A percentile compares a stretch with the other conserved stretches of the same genome.
These are phyloP conservation scores for Prunus yedoensis DNA, from an alignment of 331 rosid species.

Conservation along the genomic window DNA sequence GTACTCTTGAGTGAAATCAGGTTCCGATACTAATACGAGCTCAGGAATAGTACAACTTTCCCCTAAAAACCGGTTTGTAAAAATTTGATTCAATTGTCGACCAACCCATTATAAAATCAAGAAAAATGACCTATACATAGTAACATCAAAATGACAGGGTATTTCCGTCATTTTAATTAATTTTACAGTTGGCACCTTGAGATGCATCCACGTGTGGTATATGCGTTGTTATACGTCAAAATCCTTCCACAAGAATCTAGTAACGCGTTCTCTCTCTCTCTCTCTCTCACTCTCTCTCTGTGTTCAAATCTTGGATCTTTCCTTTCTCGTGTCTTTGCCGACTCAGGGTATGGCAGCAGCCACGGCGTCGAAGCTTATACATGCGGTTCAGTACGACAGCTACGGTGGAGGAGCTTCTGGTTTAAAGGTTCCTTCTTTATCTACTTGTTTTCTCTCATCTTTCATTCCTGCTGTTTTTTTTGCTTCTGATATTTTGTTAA, in stretches of 20 bases:
- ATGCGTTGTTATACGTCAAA: background rate
- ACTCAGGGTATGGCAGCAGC: background rate
- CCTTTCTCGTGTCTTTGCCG: background rate
- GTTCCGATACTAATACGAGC: no score
- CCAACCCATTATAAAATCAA: no score
- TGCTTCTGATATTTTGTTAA: background rate
- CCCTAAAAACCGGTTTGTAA: no score
- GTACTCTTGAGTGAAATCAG: no score
- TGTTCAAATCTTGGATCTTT: background rate
- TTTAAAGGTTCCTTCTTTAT: conserved; percentile 21
- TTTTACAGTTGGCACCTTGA: background rate
- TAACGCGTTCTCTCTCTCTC: background rate
- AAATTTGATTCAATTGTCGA: no score
- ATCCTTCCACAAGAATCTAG: background rate
- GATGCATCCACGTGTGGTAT: background rate
- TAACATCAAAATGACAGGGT: no score
- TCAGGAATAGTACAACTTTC: no score
- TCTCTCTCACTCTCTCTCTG: no score
- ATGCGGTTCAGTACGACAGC: conserved; percentile 34
- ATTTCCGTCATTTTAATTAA: background rate
- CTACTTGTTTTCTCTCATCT: background rate
- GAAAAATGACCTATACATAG: no score
- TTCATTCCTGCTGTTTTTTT: background rate
- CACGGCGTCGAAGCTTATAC: conserved; percentile 32
- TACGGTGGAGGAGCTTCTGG: conserved; percentile 41